phyloP scores from a whole-genome alignment of 805 yeast species.

The Middelhovenomyces tepae region DNA sequence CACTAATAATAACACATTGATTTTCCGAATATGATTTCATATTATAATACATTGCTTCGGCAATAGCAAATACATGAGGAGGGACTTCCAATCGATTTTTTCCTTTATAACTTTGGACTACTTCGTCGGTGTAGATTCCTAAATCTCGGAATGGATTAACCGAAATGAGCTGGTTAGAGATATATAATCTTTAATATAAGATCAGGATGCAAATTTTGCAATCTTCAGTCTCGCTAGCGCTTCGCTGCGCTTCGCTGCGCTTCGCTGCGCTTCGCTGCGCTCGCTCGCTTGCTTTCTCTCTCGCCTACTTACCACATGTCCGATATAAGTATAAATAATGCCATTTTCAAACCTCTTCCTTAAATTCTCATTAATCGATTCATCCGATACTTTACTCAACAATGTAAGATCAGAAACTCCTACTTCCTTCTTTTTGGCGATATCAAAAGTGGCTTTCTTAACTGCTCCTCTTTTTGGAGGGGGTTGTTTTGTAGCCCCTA shows the following conservation, averaged over 20 bases:
- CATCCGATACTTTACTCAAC: constrained; percentile 81
- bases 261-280: too few relatives aligned
- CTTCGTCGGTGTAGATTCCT: constrained; percentile 84
- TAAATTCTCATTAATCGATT: constrained; percentile 83
- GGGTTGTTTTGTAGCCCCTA: constrained; percentile 45
- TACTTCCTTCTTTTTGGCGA: constrained; percentile 87
- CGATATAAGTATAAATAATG: constrained; percentile 53
- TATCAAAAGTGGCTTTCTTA: constrained; percentile 85
- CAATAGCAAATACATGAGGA: constrained; percentile 97
- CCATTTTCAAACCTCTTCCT: constrained; percentile 84
- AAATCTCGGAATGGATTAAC: constrained; percentile 95
- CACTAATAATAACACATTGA: constrained; percentile 95
- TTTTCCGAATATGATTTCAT: constrained; percentile 88
- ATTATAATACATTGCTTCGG: constrained; percentile 93
- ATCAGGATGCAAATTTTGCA: too few relatives aligned
- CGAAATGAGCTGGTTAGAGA: constrained; percentile 49
- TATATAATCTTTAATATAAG: neutral
- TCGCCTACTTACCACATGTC: constrained; percentile 28
- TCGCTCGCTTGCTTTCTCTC: too few relatives aligned
- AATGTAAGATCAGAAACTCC: constrained; percentile 94
- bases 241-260: too few relatives aligned
- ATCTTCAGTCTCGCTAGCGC: too few relatives aligned
- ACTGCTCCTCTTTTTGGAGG: constrained; percentile 37
- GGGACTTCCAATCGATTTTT: constrained; percentile 89
- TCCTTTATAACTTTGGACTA: constrained; percentile 70